Base-by-base conservation (phyloP, 768 basidiomycete species). In the Boletales sp. region DNA sequence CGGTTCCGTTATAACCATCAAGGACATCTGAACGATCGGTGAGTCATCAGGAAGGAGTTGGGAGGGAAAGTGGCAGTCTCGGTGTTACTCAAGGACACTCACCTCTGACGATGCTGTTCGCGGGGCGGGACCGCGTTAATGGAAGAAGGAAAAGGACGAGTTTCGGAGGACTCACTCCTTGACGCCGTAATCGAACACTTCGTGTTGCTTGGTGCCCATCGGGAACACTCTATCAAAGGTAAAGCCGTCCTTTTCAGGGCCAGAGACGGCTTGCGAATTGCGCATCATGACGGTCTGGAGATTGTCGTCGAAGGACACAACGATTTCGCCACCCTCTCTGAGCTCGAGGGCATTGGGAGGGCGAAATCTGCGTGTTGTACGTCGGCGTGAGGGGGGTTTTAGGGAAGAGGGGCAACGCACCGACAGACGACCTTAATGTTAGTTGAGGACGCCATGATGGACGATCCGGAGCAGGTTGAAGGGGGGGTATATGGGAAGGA, bases 391-490 rank as follows among this genome's bases (percentile, higher is more conserved):
- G 49, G 40, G 39, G 31, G 48, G 61, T 5, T 30, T 27, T 3
- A 6, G 24, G 24, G 32, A 18, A 41, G 30, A 42, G 35, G n/a
- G 52, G 38, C 40, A 44, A 72, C 92, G 59, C 60, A 94, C 95
- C 95, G 92, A 80, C 95, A 98, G 57, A 99, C 92, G 65, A 99
- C 97, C 78, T 98, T 95, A 80, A 95, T 94, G 69, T 94, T 94
- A 58, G 84, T 93, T 54, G 76, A 75, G 58, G 84, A 80, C 65
- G 84, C 84, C 73, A 86, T 82, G 74, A 78, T 80, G 66, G 64
- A 60, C 57, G 57, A 66, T 66, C 64, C 56, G 62, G 5, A 12
- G 54, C 48, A 51, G 40, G 21, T 48, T 47, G 53, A 50, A 51
- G 50, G 54, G 57, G 50, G 54, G 57, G 58, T 59, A 57, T 65